Evolutionary conservation across 768 basidiomycete species (phyloP).

Genomic region (Xerocomus brunneocitrinus): DNA sequence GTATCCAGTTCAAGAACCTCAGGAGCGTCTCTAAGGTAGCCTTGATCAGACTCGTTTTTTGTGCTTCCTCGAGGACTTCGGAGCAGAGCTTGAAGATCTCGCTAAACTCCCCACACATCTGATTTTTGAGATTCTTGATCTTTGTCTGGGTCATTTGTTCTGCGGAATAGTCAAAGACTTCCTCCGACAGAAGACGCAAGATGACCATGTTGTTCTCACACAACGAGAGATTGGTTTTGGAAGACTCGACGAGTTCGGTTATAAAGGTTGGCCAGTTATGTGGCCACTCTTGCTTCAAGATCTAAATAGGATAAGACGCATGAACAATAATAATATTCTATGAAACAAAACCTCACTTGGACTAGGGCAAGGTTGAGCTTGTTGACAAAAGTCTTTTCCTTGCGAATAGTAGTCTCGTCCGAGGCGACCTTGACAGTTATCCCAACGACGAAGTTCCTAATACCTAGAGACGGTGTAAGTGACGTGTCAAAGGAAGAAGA

Average conservation of each 20-base stretch:
- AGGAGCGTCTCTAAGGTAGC: slow-evolving; percentile 92
- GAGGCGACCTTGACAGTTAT: slow-evolving; percentile 91
- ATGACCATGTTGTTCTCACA: slow-evolving; percentile 99
- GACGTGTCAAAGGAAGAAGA: slow-evolving; percentile 2
- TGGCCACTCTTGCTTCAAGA: slow-evolving; percentile 99
- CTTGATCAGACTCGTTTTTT: slow-evolving; percentile 90
- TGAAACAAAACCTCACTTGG: slow-evolving; percentile 51
- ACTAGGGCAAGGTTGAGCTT: slow-evolving; percentile 96
- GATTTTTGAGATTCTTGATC: slow-evolving; percentile 95
- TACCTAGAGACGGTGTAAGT: slow-evolving; percentile 48
- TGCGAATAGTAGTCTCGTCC: slow-evolving; percentile 81
- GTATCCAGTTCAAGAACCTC: slow-evolving; percentile 98
- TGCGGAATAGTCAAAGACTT: slow-evolving; percentile 98
- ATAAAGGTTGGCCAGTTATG: slow-evolving; percentile 99
- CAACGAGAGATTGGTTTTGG: slow-evolving; percentile 90
- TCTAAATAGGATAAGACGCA: slow-evolving; percentile 43
- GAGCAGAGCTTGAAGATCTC: slow-evolving; percentile 98
- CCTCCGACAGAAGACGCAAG: slow-evolving; percentile 93
- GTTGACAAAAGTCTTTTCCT: slow-evolving; percentile 92
- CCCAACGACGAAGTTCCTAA: slow-evolving; percentile 93
- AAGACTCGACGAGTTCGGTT: slow-evolving; percentile 93
- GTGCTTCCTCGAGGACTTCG: slow-evolving; percentile 95
- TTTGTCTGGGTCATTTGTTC: slow-evolving; percentile 98
- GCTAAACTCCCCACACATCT: slow-evolving; percentile 95
- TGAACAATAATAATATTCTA: background rate